A percentile compares a stretch with the other conserved stretches of the same genome.
Evolutionary conservation across 768 basidiomycete species (phyloP).

Genomic region (Leucosporidium scottii): DNA sequence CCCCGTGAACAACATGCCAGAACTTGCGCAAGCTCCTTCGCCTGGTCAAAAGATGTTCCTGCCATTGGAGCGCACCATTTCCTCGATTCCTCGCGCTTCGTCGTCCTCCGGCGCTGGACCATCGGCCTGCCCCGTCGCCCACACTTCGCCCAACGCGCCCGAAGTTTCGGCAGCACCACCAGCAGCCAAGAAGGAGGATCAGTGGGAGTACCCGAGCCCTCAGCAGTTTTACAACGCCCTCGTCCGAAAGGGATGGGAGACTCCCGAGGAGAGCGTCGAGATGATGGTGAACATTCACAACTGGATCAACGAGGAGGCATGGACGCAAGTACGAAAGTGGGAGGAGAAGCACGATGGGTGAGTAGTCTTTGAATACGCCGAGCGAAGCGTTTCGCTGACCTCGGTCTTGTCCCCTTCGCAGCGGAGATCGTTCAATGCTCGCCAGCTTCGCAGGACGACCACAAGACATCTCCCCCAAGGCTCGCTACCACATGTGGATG

Average conservation of each 20-base stretch:
- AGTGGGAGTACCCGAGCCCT: slow-evolving; percentile 93
- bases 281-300: slow-evolving; percentile 99
- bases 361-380: slow-evolving; percentile 38
- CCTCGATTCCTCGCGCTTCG: slow-evolving; percentile 68
- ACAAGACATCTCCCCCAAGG: slow-evolving; percentile 90
- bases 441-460: slow-evolving; percentile 82
- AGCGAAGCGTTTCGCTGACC: too few species aligned
- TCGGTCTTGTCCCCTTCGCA: slow-evolving; percentile 38
- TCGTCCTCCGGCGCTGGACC: slow-evolving; percentile 8
- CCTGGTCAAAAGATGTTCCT: slow-evolving; percentile 55
- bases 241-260: slow-evolving; percentile 93
- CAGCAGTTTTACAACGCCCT: slow-evolving; percentile 98
- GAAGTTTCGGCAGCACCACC: slow-evolving; percentile 38
- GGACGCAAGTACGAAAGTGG: slow-evolving; percentile 91
- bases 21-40: slow-evolving; percentile 62
- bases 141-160: neutral
- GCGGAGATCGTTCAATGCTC: slow-evolving; percentile 63
- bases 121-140: slow-evolving; percentile 23
- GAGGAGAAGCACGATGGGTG: slow-evolving; percentile 63
- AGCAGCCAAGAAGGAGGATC: slow-evolving; percentile 40
- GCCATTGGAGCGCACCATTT: slow-evolving; percentile 65
- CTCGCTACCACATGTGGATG: slow-evolving; percentile 73
- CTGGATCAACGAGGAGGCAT: slow-evolving; percentile 92
- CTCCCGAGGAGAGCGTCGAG: slow-evolving; percentile 89
- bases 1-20: slow-evolving; percentile 78